Base-by-base conservation (phyloP, 2,329 filamentous ascomycete genomes). In the Pleurostoma richardsiae region DNA sequence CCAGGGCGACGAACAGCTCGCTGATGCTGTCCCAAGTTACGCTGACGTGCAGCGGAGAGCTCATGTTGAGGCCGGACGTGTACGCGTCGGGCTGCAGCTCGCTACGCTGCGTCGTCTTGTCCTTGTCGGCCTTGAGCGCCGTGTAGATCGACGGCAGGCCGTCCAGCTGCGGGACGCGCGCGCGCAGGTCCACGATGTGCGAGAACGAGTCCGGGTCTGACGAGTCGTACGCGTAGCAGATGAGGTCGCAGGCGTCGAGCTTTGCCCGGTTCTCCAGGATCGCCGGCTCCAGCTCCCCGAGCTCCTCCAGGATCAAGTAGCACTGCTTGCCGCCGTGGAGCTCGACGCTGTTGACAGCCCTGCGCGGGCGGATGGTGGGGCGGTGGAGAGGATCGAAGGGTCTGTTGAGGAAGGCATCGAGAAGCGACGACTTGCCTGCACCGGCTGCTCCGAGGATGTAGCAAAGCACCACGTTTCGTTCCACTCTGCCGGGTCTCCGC, bases 171-270 rank as follows among this genome's bases (percentile, higher is more conserved):
- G 90, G 83, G 55, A 92, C 87, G 57, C 85, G 87, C 46, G 81
- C 78, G 40, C 91, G 84, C 42, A 96, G 74, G 19, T 87, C 80
- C 36, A 92, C 87, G 45, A 99, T 90, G 60, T 97, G 91, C 2
- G 87, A 83, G 65, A 99, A 99, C 4, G 90, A 96, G 65, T 97
- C 91, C 0, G 94, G 92, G 52, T 99, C 91, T 1, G 90, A 95
- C 3, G 92, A 97, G 70, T 99, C 94, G 68, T 97, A 99, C 1
- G 90, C 85, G 67, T 95, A 97, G 67, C 92, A 95, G 41, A 99
- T 79, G 28, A 99, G 77, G 65, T 99, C 94, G 66, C 92, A 97
- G 5, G 90, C 85, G 59, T 96, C 90, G 10, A 99, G 76, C 66
- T 95, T 96, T 40, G 83, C 80, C 59, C 85, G 83, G 61, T 99